Evolutionary conservation across 2,329 filamentous ascomycete species (phyloP).

Genomic region (Chrysoporthe deuterocubensis): DNA sequence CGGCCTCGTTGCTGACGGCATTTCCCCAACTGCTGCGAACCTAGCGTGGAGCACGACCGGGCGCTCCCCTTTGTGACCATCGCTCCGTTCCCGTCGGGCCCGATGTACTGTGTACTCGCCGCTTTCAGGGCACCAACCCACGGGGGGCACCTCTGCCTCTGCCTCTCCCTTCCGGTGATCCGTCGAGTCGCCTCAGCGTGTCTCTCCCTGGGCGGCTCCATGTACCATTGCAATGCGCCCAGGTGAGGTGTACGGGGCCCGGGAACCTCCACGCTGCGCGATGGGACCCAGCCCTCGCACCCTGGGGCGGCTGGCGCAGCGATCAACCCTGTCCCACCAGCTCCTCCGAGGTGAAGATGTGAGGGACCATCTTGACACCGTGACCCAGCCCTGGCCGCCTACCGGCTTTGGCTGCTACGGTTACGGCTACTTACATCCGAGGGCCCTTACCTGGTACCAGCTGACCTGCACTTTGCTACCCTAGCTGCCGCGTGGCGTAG

Average conservation of each 20-base stretch:
- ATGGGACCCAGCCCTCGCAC: not conserved
- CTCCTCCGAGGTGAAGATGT: not conserved
- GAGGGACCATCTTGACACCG: not conserved
- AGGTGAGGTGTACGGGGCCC: not conserved
- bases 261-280: not conserved
- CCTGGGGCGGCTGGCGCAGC: not conserved
- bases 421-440: not conserved
- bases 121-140: not conserved
- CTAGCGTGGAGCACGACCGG: not conserved
- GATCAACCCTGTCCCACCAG: slow-evolving; percentile 2
- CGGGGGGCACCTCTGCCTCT: not conserved
- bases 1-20: slow-evolving; percentile 9
- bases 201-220: not conserved
- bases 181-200: not conserved
- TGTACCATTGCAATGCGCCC: too few species aligned
- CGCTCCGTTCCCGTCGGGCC: not conserved
- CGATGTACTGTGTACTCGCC: not conserved
- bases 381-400: not conserved
- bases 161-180: not conserved
- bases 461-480: not conserved
- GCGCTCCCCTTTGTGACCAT: not conserved
- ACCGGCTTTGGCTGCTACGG: not conserved
- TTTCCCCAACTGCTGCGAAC: slow-evolving; percentile 5
- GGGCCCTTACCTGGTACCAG: not conserved
- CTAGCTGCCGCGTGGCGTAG: not conserved